These are phyloP conservation scores for Corinectria fuckeliana DNA, from an alignment of 2,329 filamentous ascomycete genomes.

Conservation along the genomic window DNA sequence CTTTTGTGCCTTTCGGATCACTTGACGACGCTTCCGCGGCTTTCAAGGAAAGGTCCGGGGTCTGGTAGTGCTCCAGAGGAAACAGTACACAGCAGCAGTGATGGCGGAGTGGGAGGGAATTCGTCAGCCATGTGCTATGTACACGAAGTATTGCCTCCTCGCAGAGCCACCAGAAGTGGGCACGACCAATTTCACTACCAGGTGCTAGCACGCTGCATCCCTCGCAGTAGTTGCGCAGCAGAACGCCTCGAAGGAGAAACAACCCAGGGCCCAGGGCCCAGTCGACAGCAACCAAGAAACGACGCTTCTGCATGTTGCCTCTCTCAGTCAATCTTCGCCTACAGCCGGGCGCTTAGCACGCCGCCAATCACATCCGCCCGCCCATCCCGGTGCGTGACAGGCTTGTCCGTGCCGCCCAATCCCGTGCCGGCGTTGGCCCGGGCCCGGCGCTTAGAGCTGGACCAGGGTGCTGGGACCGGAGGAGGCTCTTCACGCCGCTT, in stretches of 20 bases:
- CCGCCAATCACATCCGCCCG: conserved; percentile 42
- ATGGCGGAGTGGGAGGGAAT: background rate
- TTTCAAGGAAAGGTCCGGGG: background rate
- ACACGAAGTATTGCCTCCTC: too few species aligned
- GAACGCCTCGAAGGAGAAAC: conserved; percentile 16
- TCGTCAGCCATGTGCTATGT: too few species aligned
- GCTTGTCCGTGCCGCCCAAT: conserved; percentile 40
- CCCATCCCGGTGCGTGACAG: conserved; percentile 42
- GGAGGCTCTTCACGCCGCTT: conserved; percentile 30
- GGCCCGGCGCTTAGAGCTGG: conserved; percentile 44
- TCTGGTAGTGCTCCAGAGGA: conserved; percentile 5
- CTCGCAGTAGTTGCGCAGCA: conserved; percentile 38
- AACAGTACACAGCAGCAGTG: background rate
- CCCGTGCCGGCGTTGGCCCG: conserved; percentile 19
- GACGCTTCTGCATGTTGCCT: conserved; percentile 36
- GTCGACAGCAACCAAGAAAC: conserved; percentile 8
- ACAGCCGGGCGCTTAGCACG: conserved; percentile 43
- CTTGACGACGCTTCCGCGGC: conserved; percentile 3
- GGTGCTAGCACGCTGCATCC: conserved; percentile 33
- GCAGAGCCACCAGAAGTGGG: conserved; percentile 3
- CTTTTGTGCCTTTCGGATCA: background rate
- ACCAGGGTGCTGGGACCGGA: conserved; percentile 39
- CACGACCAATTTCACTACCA: conserved; percentile 19
- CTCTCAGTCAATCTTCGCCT: conserved; percentile 30
- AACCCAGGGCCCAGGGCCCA: conserved; percentile 20